phyloP scores from a whole-genome alignment of 768 basidiomycete genomes.

The Termitomyces sp. region DNA sequence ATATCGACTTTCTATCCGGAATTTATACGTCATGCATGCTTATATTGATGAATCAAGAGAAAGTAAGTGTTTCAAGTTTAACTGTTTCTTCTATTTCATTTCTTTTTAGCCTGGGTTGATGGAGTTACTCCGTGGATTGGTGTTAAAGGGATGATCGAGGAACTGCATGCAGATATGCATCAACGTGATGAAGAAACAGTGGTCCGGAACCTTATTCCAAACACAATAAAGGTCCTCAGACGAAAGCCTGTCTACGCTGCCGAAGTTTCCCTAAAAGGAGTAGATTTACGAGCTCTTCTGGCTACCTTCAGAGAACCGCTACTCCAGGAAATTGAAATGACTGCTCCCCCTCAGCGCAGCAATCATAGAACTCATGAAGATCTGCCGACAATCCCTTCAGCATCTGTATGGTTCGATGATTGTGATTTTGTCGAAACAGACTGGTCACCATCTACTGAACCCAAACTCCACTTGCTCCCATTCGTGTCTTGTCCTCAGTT shows the following conservation, averaged over 20 bases:
- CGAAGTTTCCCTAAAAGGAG: constrained; percentile 71
- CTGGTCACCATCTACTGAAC: constrained; percentile 48
- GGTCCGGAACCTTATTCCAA: constrained; percentile 49
- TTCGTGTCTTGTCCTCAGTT: constrained; percentile 78
- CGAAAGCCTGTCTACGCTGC: constrained; percentile 88
- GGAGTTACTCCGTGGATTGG: constrained; percentile 81
- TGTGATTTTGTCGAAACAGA: constrained; percentile 84
- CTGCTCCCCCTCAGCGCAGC: constrained; percentile 37
- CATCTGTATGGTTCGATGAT: constrained; percentile 65
- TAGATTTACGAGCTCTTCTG: constrained; percentile 75
- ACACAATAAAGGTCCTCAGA: constrained; percentile 53
- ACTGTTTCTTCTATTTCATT: neutral
- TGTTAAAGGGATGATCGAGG: constrained; percentile 75
- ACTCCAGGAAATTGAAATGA: constrained; percentile 52
- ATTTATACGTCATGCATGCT: constrained; percentile 79
- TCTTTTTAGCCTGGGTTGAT: constrained; percentile 61
- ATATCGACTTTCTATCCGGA: constrained; percentile 75
- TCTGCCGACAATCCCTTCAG: constrained; percentile 35
- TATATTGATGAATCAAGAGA: constrained; percentile 79
- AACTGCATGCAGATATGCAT: constrained; percentile 87
- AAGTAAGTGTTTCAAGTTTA: constrained; percentile 26
- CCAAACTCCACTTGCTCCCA: constrained; percentile 64
- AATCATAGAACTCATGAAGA: constrained; percentile 43
- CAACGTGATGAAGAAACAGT: constrained; percentile 81
- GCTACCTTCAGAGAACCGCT: constrained; percentile 72